Evolutionary conservation across 2,329 filamentous ascomycete genomes (phyloP).

Genomic region (Plectosphaerella sp.): DNA sequence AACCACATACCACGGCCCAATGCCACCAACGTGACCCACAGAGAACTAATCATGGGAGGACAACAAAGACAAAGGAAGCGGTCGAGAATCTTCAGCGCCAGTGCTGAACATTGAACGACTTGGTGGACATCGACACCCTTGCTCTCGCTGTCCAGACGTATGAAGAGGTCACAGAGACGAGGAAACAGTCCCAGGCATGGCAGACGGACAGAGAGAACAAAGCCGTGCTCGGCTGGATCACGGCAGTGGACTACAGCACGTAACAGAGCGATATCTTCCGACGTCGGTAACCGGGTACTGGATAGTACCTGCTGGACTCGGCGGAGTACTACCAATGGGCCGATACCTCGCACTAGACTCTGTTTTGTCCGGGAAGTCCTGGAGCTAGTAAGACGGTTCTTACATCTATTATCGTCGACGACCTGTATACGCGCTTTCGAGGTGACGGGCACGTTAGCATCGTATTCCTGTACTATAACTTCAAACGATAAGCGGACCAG

Average conservation of each 20-base stretch:
- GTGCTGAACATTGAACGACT: too few relatives aligned
- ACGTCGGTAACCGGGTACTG: slow-evolving; percentile 12
- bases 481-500: slow-evolving; percentile 18
- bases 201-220: not conserved
- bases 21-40: too few relatives aligned
- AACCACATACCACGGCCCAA: too few relatives aligned
- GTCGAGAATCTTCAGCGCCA: too few relatives aligned
- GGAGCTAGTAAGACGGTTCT: slow-evolving; percentile 37
- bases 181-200: slow-evolving; percentile 3
- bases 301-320: slow-evolving; percentile 5
- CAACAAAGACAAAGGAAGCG: too few relatives aligned
- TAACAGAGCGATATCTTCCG: slow-evolving; percentile 31
- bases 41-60: too few relatives aligned
- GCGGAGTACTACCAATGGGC: not conserved
- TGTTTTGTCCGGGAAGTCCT: slow-evolving; percentile 41
- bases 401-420: slow-evolving; percentile 11
- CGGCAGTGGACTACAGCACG: slow-evolving; percentile 23
- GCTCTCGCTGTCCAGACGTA: slow-evolving; percentile 6
- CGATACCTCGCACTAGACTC: slow-evolving; percentile 12
- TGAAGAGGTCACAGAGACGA: slow-evolving; percentile 10
- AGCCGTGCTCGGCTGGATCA: slow-evolving; percentile 30
- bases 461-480: slow-evolving; percentile 28
- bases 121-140: slow-evolving; percentile 8
- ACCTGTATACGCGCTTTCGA: slow-evolving; percentile 12
- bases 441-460: slow-evolving; percentile 11